Evolutionary conservation across 768 basidiomycete species (phyloP).

Genomic region (Lepiota venenata): DNA sequence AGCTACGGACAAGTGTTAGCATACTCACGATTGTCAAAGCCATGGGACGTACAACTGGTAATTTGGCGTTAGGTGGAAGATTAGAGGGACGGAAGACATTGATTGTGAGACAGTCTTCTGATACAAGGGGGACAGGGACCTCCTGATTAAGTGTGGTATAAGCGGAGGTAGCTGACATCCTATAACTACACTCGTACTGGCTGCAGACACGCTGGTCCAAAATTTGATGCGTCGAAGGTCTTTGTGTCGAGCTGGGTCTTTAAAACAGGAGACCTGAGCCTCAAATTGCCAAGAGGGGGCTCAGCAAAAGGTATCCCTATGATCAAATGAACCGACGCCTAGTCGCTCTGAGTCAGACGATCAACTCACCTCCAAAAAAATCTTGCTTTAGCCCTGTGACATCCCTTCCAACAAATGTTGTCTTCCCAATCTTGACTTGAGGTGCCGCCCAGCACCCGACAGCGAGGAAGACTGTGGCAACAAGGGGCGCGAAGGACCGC

Average conservation of each 20-base stretch:
- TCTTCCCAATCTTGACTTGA: constrained; percentile 34
- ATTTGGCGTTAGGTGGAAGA: constrained; percentile 19
- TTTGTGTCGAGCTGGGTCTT: constrained; percentile 32
- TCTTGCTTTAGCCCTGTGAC: constrained; percentile 33
- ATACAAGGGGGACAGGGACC: constrained; percentile 30
- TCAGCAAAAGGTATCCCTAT: constrained; percentile 53
- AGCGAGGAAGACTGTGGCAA: constrained; percentile 3
- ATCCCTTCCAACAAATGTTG: constrained; percentile 34
- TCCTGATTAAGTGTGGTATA: constrained; percentile 19
- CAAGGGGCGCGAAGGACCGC: constrained; percentile 1
- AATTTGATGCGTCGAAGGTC: constrained; percentile 43
- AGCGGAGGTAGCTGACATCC: neutral
- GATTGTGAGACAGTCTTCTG: constrained; percentile 60
- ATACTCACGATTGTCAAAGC: neutral
- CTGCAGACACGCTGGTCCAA: constrained; percentile 49
- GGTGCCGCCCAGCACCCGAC: constrained; percentile 21
- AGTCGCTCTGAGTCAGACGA: neutral
- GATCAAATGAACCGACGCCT: constrained; percentile 4
- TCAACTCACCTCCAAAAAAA: constrained; percentile 43
- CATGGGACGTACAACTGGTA: constrained; percentile 34
- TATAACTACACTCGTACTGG: constrained; percentile 23
- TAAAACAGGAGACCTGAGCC: constrained; percentile 43
- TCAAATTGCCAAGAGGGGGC: constrained; percentile 45
- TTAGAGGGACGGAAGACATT: constrained; percentile 53
- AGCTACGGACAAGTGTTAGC: constrained; percentile 19